phyloP scores from a whole-genome alignment of 805 yeast genomes.

The Debaryomyces castellii region DNA sequence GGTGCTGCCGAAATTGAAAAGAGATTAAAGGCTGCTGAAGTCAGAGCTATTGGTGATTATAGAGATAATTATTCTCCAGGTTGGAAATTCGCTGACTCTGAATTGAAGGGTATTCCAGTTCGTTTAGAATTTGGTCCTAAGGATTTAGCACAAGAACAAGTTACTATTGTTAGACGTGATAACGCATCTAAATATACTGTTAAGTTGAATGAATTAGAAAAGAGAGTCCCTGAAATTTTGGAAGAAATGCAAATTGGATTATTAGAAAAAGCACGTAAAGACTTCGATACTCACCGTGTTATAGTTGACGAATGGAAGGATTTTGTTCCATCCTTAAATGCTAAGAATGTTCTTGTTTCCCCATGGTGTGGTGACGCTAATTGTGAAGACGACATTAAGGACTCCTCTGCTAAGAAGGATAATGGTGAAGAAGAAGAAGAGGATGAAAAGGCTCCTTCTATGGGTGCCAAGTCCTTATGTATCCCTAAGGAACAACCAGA shows the following conservation, averaged over 20 bases:
- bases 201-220: constrained; percentile 61
- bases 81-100: constrained; percentile 98
- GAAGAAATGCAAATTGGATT: constrained; percentile 79
- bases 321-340: constrained; percentile 88
- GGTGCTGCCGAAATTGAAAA: constrained; percentile 72
- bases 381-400: constrained; percentile 97
- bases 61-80: constrained; percentile 96
- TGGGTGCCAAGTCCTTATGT: constrained; percentile 99
- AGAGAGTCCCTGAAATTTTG: constrained; percentile 69
- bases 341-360: constrained; percentile 83
- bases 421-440: constrained; percentile 81
- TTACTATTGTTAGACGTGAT: constrained; percentile 91
- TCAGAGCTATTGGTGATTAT: constrained; percentile 83
- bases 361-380: constrained; percentile 97
- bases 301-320: constrained; percentile 83
- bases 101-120: constrained; percentile 91
- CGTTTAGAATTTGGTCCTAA: constrained; percentile 96
- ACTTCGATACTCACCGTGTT: constrained; percentile 82
- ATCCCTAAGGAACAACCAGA: constrained; percentile 92
- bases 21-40: constrained; percentile 55
- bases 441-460: constrained; percentile 95
- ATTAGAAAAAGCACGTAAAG: constrained; percentile 74
- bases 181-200: constrained; percentile 73
- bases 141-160: constrained; percentile 79
- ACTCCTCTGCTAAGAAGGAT: constrained; percentile 75